Percentiles rank a stretch among this genome's conserved stretches.
Conservation (phyloP, 2,329 filamentous ascomycete species). For the Immersiporthe knoxdaviesiana region DNA sequence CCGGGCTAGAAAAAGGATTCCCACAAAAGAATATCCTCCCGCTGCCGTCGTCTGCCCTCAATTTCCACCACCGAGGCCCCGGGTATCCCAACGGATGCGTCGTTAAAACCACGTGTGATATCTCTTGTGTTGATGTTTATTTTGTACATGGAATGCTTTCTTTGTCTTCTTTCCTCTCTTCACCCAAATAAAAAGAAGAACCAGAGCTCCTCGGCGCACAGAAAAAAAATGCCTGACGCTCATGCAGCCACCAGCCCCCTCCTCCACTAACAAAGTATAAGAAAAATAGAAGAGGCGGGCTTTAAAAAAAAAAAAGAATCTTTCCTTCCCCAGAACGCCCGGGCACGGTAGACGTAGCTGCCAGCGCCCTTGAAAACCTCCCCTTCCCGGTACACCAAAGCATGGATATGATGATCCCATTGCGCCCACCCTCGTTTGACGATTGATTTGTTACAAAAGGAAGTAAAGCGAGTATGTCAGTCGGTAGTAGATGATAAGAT, state of each 20-base stretch:
- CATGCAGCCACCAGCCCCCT: conserved; percentile 19
- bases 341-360: conserved; percentile 24
- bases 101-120: neutral
- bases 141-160: conserved; percentile 14
- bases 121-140: neutral
- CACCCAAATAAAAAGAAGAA: neutral
- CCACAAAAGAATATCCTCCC: neutral
- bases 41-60: neutral
- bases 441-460: conserved; percentile 26
- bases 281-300: neutral
- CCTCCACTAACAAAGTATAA: neutral
- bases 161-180: neutral
- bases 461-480: conserved; percentile 21
- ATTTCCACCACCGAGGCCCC: conserved; percentile 1
- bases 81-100: conserved; percentile 15
- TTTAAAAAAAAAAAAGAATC: conserved; percentile 7
- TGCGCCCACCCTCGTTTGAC: conserved; percentile 24
- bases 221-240: conserved; percentile 12
- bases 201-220: neutral
- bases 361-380: conserved; percentile 18
- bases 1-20: neutral
- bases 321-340: conserved; percentile 26
- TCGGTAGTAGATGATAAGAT: conserved; percentile 13
- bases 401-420: conserved; percentile 15
- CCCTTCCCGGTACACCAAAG: conserved; percentile 14